A percentile compares a stretch with the other conserved stretches of the same genome.
These are phyloP conservation scores for Arthrobotrys musiformis DNA, from an alignment of 2,329 filamentous ascomycete genomes.

Conservation along the genomic window DNA sequence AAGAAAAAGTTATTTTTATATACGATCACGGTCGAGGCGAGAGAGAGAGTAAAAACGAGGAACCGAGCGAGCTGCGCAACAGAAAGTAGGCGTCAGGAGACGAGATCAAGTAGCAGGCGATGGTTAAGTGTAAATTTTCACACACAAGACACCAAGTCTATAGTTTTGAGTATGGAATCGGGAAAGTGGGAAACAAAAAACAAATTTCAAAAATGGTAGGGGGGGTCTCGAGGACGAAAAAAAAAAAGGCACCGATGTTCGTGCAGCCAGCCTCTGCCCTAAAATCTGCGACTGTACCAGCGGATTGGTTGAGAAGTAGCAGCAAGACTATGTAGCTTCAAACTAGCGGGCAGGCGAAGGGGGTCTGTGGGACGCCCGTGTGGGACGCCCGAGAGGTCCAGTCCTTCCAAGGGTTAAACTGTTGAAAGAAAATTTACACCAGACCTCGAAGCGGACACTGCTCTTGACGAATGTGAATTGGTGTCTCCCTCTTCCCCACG, in stretches of 20 bases:
- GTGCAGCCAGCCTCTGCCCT: conserved; percentile 37
- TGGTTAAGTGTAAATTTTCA: conserved; percentile 34
- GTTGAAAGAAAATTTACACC: conserved; percentile 36
- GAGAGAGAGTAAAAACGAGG: not conserved
- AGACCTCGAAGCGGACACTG: conserved; percentile 33
- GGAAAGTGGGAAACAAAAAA: conserved; percentile 36
- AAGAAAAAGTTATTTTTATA: not conserved
- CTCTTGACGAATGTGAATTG: conserved; percentile 27
- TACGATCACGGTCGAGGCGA: conserved; percentile 41
- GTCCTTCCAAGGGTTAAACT: not conserved
- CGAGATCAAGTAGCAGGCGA: conserved; percentile 25
- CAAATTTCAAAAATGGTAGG: conserved; percentile 3
- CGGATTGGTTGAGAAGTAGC: conserved; percentile 36
- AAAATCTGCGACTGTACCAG: conserved; percentile 28
- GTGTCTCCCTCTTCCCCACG: not conserved
- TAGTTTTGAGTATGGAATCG: conserved; percentile 15
- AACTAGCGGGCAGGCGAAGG: conserved; percentile 16
- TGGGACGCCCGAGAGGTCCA: conserved; percentile 23
- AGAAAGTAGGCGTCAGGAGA: conserved; percentile 43
- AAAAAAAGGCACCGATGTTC: conserved; percentile 14
- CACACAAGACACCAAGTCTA: conserved; percentile 21
- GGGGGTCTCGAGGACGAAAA: too few relatives aligned
- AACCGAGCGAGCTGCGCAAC: conserved; percentile 44
- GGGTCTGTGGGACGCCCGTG: conserved; percentile 25
- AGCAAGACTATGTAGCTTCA: too few relatives aligned